Evolutionary conservation across 257 asterid genomes (phyloP).

Genomic region (Dorcoceras hygrometricum): DNA sequence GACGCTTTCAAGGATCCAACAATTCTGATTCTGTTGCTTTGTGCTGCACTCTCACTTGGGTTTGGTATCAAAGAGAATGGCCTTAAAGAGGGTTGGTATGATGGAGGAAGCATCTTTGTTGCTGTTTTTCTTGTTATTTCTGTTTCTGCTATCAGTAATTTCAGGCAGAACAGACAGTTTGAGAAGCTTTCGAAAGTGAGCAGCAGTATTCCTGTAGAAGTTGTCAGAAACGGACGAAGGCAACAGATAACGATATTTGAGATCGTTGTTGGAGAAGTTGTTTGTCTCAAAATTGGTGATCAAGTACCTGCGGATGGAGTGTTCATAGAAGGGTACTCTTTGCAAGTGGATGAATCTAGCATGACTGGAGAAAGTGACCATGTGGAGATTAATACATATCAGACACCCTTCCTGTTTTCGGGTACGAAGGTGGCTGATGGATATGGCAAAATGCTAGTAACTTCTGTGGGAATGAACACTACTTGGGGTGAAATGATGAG

Average conservation of each 20-base stretch:
- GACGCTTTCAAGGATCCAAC: slow-evolving; percentile 40
- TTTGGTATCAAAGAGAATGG: slow-evolving; percentile 41
- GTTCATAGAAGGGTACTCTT: slow-evolving; percentile 38
- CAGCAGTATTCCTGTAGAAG: slow-evolving; percentile 22
- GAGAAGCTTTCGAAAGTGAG: slow-evolving; percentile 32
- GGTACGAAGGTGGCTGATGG: slow-evolving; percentile 40
- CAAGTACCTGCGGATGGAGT: slow-evolving; percentile 48
- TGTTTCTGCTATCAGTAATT: slow-evolving; percentile 34
- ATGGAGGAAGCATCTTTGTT: slow-evolving; percentile 40
- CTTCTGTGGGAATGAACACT: slow-evolving; percentile 33
- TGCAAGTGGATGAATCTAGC: slow-evolving; percentile 39
- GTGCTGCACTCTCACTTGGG: slow-evolving; percentile 38
- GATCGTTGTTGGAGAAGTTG: slow-evolving; percentile 33
- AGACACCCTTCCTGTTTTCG: slow-evolving; percentile 30
- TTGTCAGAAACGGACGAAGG: slow-evolving; percentile 29
- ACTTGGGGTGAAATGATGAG: slow-evolving; percentile 42
- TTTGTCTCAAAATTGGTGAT: slow-evolving; percentile 43
- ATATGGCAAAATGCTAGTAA: slow-evolving; percentile 36
- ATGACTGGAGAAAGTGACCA: slow-evolving; percentile 44
- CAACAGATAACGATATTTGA: slow-evolving; percentile 30
- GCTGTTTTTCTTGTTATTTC: slow-evolving; percentile 36
- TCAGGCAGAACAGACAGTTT: slow-evolving; percentile 33
- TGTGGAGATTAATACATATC: slow-evolving; percentile 11
- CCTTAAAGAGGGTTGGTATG: slow-evolving; percentile 39
- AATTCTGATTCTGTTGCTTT: slow-evolving; percentile 26